These are phyloP conservation scores for Clohesyomyces aquaticus DNA, from an alignment of 495 filamentous ascomycete genomes.

Conservation along the genomic window DNA sequence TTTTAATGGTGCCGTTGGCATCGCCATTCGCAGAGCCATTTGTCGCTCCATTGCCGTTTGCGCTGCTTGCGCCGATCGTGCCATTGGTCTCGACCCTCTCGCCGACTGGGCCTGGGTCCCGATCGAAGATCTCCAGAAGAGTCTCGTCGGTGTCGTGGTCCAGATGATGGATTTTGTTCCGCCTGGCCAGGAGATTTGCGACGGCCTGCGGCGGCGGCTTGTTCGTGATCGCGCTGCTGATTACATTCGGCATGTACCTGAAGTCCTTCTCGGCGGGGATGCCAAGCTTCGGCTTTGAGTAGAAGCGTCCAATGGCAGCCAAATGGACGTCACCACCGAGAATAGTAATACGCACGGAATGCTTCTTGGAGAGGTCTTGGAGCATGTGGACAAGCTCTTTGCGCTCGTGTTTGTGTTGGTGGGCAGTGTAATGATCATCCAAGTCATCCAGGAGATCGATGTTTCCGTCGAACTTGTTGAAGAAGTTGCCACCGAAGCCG, in stretches of 20 bases:
- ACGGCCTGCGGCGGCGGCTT: slow-evolving; percentile 88
- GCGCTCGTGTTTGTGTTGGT: slow-evolving; percentile 88
- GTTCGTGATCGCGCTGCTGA: slow-evolving; percentile 85
- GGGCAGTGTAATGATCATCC: slow-evolving; percentile 93
- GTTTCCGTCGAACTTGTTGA: slow-evolving; percentile 91
- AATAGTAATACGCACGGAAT: slow-evolving; percentile 81
- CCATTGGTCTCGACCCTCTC: slow-evolving; percentile 12
- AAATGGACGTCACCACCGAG: slow-evolving; percentile 81
- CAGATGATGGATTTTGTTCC: slow-evolving; percentile 94
- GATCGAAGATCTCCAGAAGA: slow-evolving; percentile 80
- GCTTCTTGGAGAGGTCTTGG: slow-evolving; percentile 69
- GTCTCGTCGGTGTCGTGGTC: slow-evolving; percentile 85
- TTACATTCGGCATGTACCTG: slow-evolving; percentile 74
- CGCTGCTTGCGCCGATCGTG: neutral
- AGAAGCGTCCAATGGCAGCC: slow-evolving; percentile 75
- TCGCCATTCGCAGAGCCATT: slow-evolving; percentile 10
- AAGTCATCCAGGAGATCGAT: slow-evolving; percentile 91
- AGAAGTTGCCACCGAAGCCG: slow-evolving; percentile 79
- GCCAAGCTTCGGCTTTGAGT: slow-evolving; percentile 65
- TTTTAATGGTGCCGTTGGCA: slow-evolving; percentile 11
- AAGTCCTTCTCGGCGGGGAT: slow-evolving; percentile 65
- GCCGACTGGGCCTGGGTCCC: slow-evolving; percentile 69
- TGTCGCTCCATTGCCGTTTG: slow-evolving; percentile 15
- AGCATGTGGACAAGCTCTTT: slow-evolving; percentile 72
- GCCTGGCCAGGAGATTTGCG: slow-evolving; percentile 79